Base-by-base conservation (phyloP, 1,284 basidiomycete genomes). In the Psilocybe mexicana region DNA sequence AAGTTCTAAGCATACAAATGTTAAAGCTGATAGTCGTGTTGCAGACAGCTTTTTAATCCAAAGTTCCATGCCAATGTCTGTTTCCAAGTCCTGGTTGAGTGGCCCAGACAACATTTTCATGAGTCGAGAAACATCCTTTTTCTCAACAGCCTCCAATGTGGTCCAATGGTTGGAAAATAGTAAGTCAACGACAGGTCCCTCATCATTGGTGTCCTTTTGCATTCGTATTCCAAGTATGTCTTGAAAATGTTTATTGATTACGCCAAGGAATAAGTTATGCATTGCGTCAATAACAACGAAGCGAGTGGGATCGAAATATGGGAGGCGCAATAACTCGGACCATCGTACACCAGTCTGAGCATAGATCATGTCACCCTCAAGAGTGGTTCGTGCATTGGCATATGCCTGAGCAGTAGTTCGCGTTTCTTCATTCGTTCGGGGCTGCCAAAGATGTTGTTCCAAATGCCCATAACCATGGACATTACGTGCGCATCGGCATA, bases 261-360 rank as follows among this genome's bases (percentile, higher is more conserved):
- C 46, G 0, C 72, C 69, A 12, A 72, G 67, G 54, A 70, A 69
- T 0, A 77, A 61, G 28, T 67, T 69, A 44, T 78, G 76, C 76
- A 79, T 79, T 0, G 66, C 40, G 36, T 79, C 71, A 5, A 77
- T 57, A 0, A 74, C 59, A 0, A 72, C 35, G 30, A 68, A 73
- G 4, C 26, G 10, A 0, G 61, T 63, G 0, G 71, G 71, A 54
- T 78, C 67, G 69, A 71, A 79, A 54, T 79, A 79, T 0, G 71
- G 72, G 0, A 80, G 64, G 0, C 66, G 48, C 12, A 75, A 62
- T 2, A 79, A 60, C 47, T 75, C 69, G 0, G 74, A 73, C 69
- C 72, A 78, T 2, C 68, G 64, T 4, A 75, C 44, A 6, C 75
- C 74, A 55, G 63, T 45, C 35, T 49, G 43, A 3, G 65, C 55